Evolutionary conservation across 1,284 basidiomycete species (phyloP).

Genomic region (Leccinum griseonigrum): DNA sequence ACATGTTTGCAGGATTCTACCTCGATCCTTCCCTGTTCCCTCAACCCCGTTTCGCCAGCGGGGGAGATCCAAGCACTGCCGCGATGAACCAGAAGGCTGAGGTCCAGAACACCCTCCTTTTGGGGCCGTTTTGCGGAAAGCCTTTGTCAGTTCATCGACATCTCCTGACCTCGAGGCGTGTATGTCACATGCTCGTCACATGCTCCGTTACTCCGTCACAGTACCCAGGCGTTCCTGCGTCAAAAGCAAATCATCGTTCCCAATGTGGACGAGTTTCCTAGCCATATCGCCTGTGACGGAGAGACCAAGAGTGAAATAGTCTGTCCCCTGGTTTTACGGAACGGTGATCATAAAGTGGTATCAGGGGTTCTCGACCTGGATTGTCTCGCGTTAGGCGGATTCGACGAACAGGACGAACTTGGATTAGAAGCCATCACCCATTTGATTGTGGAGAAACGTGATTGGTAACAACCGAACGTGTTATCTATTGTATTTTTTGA

Average conservation of each 20-base stretch:
- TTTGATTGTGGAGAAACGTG: slow-evolving; percentile 55
- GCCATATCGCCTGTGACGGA: slow-evolving; percentile 89
- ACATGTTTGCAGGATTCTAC: slow-evolving; percentile 70
- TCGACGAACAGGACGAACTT: slow-evolving; percentile 68
- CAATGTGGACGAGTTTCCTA: slow-evolving; percentile 78
- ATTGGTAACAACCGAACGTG: slow-evolving; percentile 45
- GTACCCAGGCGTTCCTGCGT: slow-evolving; percentile 62
- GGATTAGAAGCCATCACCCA: slow-evolving; percentile 72
- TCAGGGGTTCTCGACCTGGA: slow-evolving; percentile 87
- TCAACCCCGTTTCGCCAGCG: slow-evolving; percentile 33
- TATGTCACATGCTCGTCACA: slow-evolving; percentile 42
- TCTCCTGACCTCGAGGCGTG: slow-evolving; percentile 64
- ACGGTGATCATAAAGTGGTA: slow-evolving; percentile 36
- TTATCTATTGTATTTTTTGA: slow-evolving; percentile 9
- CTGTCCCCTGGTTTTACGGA: slow-evolving; percentile 58
- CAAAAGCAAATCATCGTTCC: slow-evolving; percentile 59
- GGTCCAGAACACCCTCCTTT: slow-evolving; percentile 42
- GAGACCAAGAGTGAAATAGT: slow-evolving; percentile 87
- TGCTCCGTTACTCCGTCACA: no score
- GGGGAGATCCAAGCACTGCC: slow-evolving; percentile 11
- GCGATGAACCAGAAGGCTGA: slow-evolving; percentile 3
- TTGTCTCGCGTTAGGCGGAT: slow-evolving; percentile 69
- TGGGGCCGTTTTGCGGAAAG: slow-evolving; percentile 86
- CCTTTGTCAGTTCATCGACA: slow-evolving; percentile 79
- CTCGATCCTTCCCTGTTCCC: slow-evolving; percentile 66